phyloP scores from a whole-genome alignment of 257 asterid species.

The Plantago major region DNA sequence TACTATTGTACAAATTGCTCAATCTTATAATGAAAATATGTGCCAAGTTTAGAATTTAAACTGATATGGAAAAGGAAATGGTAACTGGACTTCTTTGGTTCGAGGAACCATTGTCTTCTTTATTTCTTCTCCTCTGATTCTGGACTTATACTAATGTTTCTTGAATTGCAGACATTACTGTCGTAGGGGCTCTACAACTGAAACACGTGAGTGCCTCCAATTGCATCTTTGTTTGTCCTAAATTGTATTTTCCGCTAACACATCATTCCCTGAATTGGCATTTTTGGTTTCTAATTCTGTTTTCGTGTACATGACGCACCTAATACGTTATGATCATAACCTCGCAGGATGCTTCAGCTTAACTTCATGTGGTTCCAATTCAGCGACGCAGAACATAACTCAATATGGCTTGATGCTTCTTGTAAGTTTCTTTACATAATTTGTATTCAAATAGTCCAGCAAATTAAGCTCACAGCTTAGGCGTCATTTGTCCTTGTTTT shows the following conservation, averaged over 20 bases:
- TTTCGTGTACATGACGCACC: conserved; percentile 1
- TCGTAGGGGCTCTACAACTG: conserved; percentile 55
- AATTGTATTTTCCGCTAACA: too few relatives aligned
- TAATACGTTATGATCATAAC: conserved; percentile 7
- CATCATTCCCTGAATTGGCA: too few relatives aligned
- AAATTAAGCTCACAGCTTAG: too few relatives aligned
- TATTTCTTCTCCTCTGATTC: neutral
- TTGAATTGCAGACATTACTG: conserved; percentile 57
- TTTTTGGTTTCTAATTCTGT: neutral
- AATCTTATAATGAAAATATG: too few relatives aligned
- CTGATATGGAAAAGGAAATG: too few relatives aligned
- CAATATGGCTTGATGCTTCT: conserved; percentile 66
- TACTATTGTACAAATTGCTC: too few relatives aligned
- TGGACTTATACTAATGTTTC: neutral
- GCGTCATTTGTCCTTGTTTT: too few relatives aligned
- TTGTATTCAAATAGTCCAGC: too few relatives aligned
- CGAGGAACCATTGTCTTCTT: too few relatives aligned
- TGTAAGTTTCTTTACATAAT: conserved; percentile 40
- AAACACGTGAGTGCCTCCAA: conserved; percentile 34
- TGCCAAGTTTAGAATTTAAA: too few relatives aligned
- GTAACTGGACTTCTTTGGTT: too few relatives aligned
- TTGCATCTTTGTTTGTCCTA: neutral
- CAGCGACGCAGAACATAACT: conserved; percentile 63
- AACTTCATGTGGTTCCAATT: conserved; percentile 58
- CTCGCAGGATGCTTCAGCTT: conserved; percentile 65